Conservation (phyloP, 176 grass and related monocot species). For the Thalia dealbata region DNA sequence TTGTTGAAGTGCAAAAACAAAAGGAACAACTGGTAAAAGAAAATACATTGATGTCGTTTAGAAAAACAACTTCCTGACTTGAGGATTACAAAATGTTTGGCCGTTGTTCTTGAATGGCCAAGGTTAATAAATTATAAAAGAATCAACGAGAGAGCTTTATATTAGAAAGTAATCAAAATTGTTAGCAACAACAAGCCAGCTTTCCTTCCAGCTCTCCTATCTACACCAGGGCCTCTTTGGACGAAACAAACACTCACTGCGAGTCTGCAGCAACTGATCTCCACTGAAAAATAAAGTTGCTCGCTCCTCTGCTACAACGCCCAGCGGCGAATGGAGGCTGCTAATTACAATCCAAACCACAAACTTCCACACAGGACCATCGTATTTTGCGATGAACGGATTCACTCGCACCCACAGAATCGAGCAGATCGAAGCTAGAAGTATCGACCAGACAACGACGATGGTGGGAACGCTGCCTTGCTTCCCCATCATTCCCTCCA, state of each 20-base stretch:
- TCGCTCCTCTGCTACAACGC: too few species aligned
- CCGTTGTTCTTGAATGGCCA: neutral
- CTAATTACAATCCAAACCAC: constrained; percentile 44
- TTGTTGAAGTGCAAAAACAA: too few species aligned
- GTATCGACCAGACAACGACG: constrained; percentile 36
- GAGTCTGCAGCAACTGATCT: too few species aligned
- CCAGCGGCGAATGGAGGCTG: constrained; percentile 2
- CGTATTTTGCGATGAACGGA: constrained; percentile 32
- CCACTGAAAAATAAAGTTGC: too few species aligned
- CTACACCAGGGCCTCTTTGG: neutral
- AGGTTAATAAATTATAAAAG: too few species aligned
- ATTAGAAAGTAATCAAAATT: too few species aligned
- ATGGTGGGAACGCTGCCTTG: constrained; percentile 38
- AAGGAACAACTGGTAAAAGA: too few species aligned
- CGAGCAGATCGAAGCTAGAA: constrained; percentile 37
- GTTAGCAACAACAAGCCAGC: neutral
- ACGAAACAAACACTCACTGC: neutral
- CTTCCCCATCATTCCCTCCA: constrained; percentile 42
- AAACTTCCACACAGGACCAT: constrained; percentile 38
- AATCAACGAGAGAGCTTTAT: neutral
- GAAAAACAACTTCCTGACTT: neutral
- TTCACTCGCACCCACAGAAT: constrained; percentile 41
- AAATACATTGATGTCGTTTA: too few species aligned
- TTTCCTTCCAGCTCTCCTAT: neutral
- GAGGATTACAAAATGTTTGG: neutral